phyloP scores from a whole-genome alignment of 352 stramenopile genomes.

The Pythium vanterpoolii region DNA sequence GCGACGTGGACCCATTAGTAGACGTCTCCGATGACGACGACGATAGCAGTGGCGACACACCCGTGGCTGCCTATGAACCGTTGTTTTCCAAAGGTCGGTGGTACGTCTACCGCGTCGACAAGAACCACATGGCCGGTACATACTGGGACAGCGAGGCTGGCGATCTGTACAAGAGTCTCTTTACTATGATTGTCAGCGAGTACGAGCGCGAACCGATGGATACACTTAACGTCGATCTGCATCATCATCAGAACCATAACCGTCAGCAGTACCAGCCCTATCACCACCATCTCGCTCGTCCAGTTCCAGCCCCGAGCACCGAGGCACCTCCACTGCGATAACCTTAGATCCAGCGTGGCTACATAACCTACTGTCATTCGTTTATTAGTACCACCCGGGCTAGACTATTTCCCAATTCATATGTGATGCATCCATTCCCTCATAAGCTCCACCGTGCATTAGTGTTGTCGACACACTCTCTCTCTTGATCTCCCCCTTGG shows the following conservation, averaged over 20 bases:
- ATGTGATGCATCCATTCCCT: background rate
- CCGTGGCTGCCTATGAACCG: background rate
- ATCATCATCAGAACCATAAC: background rate
- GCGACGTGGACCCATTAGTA: constrained; percentile 29
- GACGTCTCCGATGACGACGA: constrained; percentile 15
- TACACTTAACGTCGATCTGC: background rate
- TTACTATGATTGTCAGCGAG: constrained; percentile 57
- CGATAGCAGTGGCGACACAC: background rate
- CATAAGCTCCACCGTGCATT: background rate
- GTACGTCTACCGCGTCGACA: constrained; percentile 78
- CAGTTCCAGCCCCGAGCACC: too few species aligned
- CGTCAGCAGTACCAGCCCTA: background rate
- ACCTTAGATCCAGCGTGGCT: background rate
- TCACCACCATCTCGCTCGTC: background rate
- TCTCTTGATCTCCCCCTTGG: background rate
- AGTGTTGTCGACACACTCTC: background rate
- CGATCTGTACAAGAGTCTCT: constrained; percentile 68
- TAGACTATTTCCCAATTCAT: background rate
- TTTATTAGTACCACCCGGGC: background rate
- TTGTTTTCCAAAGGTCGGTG: constrained; percentile 59
- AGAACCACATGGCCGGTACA: constrained; percentile 71
- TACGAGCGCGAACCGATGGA: constrained; percentile 40
- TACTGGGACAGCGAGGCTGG: constrained; percentile 62
- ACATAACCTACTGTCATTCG: background rate
- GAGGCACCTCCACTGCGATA: too few species aligned